A percentile compares a stretch with the other conserved stretches of the same genome.
phyloP scores from a whole-genome alignment of 768 basidiomycete species.

The Hebeloma cylindrosporum region DNA sequence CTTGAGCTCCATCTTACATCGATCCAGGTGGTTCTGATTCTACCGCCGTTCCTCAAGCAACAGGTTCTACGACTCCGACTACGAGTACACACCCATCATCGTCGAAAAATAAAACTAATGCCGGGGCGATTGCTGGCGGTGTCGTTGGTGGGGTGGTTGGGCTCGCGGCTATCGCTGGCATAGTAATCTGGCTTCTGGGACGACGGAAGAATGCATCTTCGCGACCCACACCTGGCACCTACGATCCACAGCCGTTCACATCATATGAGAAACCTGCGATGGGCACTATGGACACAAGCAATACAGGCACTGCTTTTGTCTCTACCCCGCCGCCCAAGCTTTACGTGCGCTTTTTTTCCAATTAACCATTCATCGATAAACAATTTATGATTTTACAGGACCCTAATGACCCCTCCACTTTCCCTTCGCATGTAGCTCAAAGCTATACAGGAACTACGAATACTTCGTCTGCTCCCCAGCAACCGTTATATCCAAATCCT shows the following conservation, averaged over 20 bases:
- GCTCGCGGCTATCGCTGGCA: constrained; percentile 19
- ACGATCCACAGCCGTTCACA: background rate
- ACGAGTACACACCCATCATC: background rate
- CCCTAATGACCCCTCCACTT: constrained; percentile 7
- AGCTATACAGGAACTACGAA: too few relatives aligned
- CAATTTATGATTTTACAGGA: constrained; percentile 1
- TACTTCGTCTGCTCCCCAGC: too few relatives aligned
- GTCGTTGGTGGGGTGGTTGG: constrained; percentile 25
- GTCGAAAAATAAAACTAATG: constrained; percentile 16
- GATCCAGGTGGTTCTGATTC: constrained; percentile 2
- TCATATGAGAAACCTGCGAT: too few relatives aligned
- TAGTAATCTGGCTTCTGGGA: constrained; percentile 15
- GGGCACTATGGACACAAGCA: background rate
- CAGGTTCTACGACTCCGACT: background rate
- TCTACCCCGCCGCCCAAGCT: constrained; percentile 2
- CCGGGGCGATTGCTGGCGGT: constrained; percentile 27
- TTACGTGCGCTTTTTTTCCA: constrained; percentile 1
- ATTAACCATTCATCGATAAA: background rate
- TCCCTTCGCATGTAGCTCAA: too few relatives aligned
- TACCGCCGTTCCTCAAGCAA: background rate
- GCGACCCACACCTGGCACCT: background rate
- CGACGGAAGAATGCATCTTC: too few relatives aligned
- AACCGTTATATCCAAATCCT: too few relatives aligned
- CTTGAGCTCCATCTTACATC: background rate
- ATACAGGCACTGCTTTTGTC: background rate